A percentile compares a stretch with the other conserved stretches of the same genome.
Conservation (phyloP, 768 basidiomycete genomes). For the Kwoniella bestiolae region DNA sequence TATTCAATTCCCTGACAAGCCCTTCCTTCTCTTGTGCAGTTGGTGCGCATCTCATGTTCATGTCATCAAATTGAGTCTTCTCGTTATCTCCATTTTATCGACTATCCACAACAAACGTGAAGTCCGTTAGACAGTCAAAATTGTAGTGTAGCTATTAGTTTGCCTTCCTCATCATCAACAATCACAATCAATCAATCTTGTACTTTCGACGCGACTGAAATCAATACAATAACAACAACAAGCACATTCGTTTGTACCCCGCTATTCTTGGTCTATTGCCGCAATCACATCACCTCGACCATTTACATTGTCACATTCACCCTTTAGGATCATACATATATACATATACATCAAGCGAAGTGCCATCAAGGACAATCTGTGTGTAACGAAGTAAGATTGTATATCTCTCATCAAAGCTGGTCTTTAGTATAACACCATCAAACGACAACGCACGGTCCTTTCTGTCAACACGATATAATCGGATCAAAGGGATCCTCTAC, state of each 20-base stretch:
- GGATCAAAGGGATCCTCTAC: conserved; percentile 1
- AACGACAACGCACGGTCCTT: conserved; percentile 1
- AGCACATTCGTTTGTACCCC: conserved; percentile 2
- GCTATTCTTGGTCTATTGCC: neutral
- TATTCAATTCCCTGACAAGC: conserved; percentile 8
- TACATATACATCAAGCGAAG: neutral
- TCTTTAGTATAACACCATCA: neutral
- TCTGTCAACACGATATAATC: neutral
- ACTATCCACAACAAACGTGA: neutral
- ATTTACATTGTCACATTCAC: neutral
- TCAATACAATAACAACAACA: neutral
- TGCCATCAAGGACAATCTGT: neutral
- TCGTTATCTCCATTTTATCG: neutral
- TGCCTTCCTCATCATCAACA: neutral
- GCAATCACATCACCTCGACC: neutral
- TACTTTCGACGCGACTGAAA: neutral
- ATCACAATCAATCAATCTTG: neutral
- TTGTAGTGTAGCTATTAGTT: neutral
- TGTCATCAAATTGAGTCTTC: neutral
- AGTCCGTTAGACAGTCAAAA: neutral
- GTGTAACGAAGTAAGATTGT: neutral
- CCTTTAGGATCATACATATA: neutral
- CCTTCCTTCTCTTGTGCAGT: neutral
- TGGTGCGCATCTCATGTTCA: neutral
- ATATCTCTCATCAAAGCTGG: neutral